Percentiles rank a stretch among this genome's conserved stretches.
These are phyloP conservation scores for Amanita rubescens DNA, from an alignment of 768 basidiomycete species.

Conservation along the genomic window DNA sequence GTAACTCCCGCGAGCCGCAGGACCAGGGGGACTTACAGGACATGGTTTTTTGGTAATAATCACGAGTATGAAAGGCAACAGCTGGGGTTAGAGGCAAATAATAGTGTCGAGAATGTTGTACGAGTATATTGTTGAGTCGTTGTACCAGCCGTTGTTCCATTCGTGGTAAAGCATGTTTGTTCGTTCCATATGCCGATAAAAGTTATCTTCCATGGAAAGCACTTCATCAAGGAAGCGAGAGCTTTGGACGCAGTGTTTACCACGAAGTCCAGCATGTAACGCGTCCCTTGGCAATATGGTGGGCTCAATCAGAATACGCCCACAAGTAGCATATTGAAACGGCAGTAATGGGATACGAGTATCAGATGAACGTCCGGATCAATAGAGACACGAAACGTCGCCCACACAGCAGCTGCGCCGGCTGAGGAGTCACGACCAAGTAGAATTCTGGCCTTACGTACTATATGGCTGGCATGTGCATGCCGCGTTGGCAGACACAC, in stretches of 20 bases:
- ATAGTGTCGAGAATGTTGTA: no score
- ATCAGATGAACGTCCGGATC: no score
- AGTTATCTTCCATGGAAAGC: conserved; percentile 36
- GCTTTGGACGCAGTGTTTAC: conserved; percentile 32
- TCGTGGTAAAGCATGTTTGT: conserved; percentile 10
- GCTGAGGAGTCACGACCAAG: conserved; percentile 12
- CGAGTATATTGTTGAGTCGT: no score
- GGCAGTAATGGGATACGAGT: no score
- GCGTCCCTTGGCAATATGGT: conserved; percentile 32
- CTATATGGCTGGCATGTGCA: conserved; percentile 9
- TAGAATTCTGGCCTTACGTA: conserved; percentile 11
- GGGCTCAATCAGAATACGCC: conserved; percentile 40
- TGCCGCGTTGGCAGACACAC: conserved; percentile 10
- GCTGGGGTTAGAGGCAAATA: no score
- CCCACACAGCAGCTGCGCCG: conserved; percentile 12
- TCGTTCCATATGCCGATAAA: conserved; percentile 36
- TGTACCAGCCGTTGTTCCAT: no score
- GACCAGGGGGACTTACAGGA: no score
- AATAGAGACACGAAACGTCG: conserved; percentile 31
- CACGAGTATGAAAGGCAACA: not conserved
- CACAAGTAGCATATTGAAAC: conserved; percentile 22
- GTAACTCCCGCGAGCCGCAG: no score
- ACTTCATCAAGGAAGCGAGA: conserved; percentile 31
- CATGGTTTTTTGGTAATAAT: no score
- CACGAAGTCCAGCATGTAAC: conserved; percentile 31